Conservation (phyloP, 495 filamentous ascomycete species). For the Copromyces sp. region DNA sequence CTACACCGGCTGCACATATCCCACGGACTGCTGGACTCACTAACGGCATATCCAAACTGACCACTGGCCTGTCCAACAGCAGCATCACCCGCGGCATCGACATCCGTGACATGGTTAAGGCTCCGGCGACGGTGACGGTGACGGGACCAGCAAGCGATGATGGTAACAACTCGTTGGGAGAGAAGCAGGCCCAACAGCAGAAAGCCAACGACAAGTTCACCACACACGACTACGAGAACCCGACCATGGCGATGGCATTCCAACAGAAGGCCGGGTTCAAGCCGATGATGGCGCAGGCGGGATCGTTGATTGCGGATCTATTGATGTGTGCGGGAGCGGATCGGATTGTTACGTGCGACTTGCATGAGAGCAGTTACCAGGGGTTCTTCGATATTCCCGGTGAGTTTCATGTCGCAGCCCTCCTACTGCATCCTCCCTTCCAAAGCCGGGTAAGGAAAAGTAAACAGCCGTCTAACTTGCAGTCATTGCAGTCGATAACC, state of each 20-base stretch:
- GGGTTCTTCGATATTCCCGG: slow-evolving; percentile 92
- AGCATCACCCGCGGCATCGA: slow-evolving; percentile 16
- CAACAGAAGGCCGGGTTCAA: slow-evolving; percentile 85
- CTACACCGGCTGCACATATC: slow-evolving; percentile 66
- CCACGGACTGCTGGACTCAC: slow-evolving; percentile 50
- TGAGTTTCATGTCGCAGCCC: background rate
- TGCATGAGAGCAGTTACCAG: slow-evolving; percentile 36
- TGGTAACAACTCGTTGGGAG: background rate
- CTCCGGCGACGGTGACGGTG: background rate
- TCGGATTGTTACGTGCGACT: slow-evolving; percentile 35
- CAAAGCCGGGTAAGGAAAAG: background rate
- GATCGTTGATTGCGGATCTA: slow-evolving; percentile 88
- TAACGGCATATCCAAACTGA: slow-evolving; percentile 54
- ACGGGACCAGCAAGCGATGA: background rate
- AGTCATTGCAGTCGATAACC: slow-evolving; percentile 60
- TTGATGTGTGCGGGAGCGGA: slow-evolving; percentile 93
- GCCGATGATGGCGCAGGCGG: slow-evolving; percentile 97
- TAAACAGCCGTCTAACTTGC: background rate
- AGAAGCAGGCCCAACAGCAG: slow-evolving; percentile 26
- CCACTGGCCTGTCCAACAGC: slow-evolving; percentile 43
- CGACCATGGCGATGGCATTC: slow-evolving; percentile 50
- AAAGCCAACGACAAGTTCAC: slow-evolving; percentile 33
- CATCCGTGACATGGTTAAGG: background rate
- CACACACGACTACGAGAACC: slow-evolving; percentile 49
- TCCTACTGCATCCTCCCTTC: background rate